phyloP scores from a whole-genome alignment of 2,329 filamentous ascomycete species.

The Sarocladium strictum region DNA sequence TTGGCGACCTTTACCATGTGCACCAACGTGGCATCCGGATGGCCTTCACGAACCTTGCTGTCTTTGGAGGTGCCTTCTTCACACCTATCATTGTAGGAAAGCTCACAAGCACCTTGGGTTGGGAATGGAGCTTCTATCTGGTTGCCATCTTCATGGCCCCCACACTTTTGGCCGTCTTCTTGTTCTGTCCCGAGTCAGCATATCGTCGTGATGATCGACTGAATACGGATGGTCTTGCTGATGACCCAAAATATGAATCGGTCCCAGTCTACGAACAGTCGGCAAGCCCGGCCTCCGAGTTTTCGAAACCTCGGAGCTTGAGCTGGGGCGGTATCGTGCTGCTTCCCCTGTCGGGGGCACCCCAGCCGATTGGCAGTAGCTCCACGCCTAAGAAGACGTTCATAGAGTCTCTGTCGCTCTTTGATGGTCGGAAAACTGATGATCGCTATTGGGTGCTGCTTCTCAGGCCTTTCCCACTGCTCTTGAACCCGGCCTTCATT shows the following conservation, averaged over 20 bases:
- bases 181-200: conserved; percentile 81
- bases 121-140: conserved; percentile 84
- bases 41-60: conserved; percentile 63
- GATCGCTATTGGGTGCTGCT: conserved; percentile 62
- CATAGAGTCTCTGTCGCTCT: conserved; percentile 55
- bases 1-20: conserved; percentile 87
- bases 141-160: conserved; percentile 75
- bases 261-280: conserved; percentile 6
- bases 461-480: conserved; percentile 73
- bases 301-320: conserved; percentile 3
- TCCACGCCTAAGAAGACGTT: conserved; percentile 51
- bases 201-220: conserved; percentile 61
- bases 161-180: conserved; percentile 64
- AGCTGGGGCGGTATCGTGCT: conserved; percentile 22
- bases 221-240: conserved; percentile 60
- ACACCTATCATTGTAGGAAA: conserved; percentile 90
- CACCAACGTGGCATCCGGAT: conserved; percentile 80
- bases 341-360: conserved; percentile 25
- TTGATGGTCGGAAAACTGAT: conserved; percentile 77
- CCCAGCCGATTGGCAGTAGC: conserved; percentile 28
- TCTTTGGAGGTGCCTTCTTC: conserved; percentile 53
- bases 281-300: not conserved
- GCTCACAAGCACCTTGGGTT: conserved; percentile 70
- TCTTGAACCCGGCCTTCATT: conserved; percentile 77
- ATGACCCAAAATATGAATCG: conserved; percentile 18